Evolutionary conservation across 371 early-diverging fungal species (phyloP).

Genomic region (Blakeslea trispora): DNA sequence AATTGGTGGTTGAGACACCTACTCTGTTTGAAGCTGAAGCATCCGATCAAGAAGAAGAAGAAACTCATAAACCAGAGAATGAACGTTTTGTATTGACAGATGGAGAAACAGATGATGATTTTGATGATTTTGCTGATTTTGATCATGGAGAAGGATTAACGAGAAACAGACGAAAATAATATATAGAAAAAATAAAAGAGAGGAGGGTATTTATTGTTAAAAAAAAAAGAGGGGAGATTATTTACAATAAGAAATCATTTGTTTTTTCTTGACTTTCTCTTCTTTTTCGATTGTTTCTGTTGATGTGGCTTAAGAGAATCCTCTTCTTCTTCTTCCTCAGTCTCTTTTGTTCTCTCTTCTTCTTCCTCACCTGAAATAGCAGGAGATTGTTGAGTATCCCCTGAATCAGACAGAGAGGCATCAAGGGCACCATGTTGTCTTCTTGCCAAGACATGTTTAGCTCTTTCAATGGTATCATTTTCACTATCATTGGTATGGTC

Average conservation of each 20-base stretch:
- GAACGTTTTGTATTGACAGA: constrained; percentile 33
- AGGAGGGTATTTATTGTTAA: background rate
- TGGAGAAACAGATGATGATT: constrained; percentile 30
- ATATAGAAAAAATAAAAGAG: constrained; percentile 4
- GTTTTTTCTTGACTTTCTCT: too few relatives aligned
- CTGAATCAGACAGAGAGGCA: too few relatives aligned
- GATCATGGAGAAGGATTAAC: constrained; percentile 28
- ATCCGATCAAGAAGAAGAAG: constrained; percentile 22
- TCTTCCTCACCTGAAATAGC: too few relatives aligned
- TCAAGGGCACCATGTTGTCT: too few relatives aligned
- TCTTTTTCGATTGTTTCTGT: too few relatives aligned
- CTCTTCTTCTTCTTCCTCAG: too few relatives aligned
- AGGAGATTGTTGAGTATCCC: too few relatives aligned
- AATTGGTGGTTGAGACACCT: constrained; percentile 48
- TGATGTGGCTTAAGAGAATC: too few relatives aligned
- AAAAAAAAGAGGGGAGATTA: too few relatives aligned
- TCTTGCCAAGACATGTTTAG: constrained; percentile 27
- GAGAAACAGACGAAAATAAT: constrained; percentile 7
- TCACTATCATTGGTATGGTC: constrained; percentile 21
- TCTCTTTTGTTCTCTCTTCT: too few relatives aligned
- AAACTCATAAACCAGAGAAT: constrained; percentile 9
- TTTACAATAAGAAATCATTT: too few relatives aligned
- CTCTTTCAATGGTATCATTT: constrained; percentile 37
- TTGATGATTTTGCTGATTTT: constrained; percentile 46
- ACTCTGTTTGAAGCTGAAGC: constrained; percentile 46